Evolutionary conservation across 768 basidiomycete species (phyloP), one percentile per base, ranked within the genome.

Genomic region (Ramaria sp.): DNA sequence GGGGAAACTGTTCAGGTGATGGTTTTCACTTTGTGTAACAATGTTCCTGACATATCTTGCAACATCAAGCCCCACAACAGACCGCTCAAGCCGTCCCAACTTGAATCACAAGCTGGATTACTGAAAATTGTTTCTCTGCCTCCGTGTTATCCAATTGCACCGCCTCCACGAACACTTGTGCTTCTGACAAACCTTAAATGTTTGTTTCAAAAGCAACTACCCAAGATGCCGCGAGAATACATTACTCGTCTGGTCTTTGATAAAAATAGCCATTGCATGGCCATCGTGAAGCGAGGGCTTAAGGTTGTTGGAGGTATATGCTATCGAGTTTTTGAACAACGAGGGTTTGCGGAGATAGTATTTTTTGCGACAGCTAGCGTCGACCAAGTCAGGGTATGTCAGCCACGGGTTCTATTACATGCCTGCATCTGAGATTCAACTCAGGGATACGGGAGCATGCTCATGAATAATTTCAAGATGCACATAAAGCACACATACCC

Each of bases 181-280:
- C 83, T 98, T 58, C 79, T 98, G 53, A 91, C 92, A 3, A 91
- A 91, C n/a, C 75, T 98, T 58, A 98, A 97, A 72, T 93, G 91
- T 9, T 82, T 98, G 15, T 98, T 99, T 66, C 95, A 96, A 66
- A 89, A 90, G 62, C 96, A 99, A 69, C 72, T 99, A 1, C 96
- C 96, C 7, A 97, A 97, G 71, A 98, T 99, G 96, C 96, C 96
- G 12, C 78, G 92, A 65, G 96, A 98, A 67, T 99, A 99, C 67
- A 98, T 99, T 63, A 91, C 96, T 3, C 82, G 96, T 22, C 79
- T 98, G 27, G 95, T 97, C 1, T 90, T 90, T 63, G 96, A 98
- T 67, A 73, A 77, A 39, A 96, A 92, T 65, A 96, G 95, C n/a
- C 87, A 87, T 65, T 81, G 82, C 34, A 78, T 99, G 53, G 96